These are phyloP conservation scores for Amesomyces nigricolor DNA, from an alignment of 2,329 filamentous ascomycete genomes.

Conservation along the genomic window DNA sequence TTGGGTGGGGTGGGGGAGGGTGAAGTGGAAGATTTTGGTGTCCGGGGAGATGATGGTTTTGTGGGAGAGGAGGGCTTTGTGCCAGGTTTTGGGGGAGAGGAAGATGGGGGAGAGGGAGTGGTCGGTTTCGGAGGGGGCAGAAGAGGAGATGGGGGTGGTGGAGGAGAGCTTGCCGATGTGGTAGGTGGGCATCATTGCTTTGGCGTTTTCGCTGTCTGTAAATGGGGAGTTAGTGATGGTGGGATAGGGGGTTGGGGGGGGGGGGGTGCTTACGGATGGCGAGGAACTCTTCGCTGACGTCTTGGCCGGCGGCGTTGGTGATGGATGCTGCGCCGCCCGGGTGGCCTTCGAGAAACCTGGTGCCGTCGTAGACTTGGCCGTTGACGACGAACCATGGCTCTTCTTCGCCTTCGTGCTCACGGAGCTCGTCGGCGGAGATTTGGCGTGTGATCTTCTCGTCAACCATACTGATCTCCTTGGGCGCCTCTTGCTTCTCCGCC, in stretches of 20 bases:
- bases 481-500: constrained; percentile 41
- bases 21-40: constrained; percentile 75
- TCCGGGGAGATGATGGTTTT: constrained; percentile 71
- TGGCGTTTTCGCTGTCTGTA: constrained; percentile 86
- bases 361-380: constrained; percentile 85
- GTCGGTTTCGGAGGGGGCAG: constrained; percentile 30
- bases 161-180: constrained; percentile 75
- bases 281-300: constrained; percentile 83
- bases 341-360: constrained; percentile 70
- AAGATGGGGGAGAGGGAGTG: constrained; percentile 54
- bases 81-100: constrained; percentile 67
- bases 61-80: constrained; percentile 60
- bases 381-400: constrained; percentile 84
- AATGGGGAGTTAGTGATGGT: constrained; percentile 10
- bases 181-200: constrained; percentile 79
- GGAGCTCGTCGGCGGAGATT: constrained; percentile 68
- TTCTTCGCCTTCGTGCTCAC: constrained; percentile 57
- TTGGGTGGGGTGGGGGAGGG: constrained; percentile 66
- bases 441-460: constrained; percentile 57
- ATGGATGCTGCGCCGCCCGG: constrained; percentile 86
- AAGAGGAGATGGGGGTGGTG: constrained; percentile 42
- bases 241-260: background rate
- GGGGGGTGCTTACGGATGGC: constrained; percentile 68
- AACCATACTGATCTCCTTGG: constrained; percentile 70
- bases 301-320: constrained; percentile 71